Conservation (phyloP, 2,329 filamentous ascomycete species). For the Thermothelomyces thermophilus region DNA sequence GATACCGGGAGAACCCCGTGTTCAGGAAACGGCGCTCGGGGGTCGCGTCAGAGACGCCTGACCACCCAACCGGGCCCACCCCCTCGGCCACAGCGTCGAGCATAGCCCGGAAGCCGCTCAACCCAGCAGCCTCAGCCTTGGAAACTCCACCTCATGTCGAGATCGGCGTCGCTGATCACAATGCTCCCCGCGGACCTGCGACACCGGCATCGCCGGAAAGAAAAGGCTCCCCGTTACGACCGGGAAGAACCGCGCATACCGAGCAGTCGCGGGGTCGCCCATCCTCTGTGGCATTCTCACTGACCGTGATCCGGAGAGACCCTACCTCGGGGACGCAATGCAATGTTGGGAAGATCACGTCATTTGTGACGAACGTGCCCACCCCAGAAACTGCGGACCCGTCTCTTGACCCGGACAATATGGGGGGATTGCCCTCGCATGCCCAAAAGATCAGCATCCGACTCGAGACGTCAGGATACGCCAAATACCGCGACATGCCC, state of each 20-base stretch:
- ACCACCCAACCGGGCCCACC: conserved; percentile 1
- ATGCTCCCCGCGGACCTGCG: background rate
- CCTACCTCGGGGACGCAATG: conserved; percentile 63
- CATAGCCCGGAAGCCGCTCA: conserved; percentile 18
- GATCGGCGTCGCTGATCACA: background rate
- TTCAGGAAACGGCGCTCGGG: conserved; percentile 11
- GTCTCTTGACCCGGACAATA: conserved; percentile 24
- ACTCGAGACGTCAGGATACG: conserved; percentile 50
- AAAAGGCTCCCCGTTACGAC: background rate
- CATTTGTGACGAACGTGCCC: conserved; percentile 40
- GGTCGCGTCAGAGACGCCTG: background rate
- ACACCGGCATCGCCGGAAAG: conserved; percentile 9
- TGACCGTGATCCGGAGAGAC: conserved; percentile 67
- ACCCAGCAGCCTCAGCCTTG: background rate
- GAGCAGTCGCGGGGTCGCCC: conserved; percentile 5
- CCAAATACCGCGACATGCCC: conserved; percentile 49
- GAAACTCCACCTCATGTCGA: background rate
- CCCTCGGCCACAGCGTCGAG: background rate
- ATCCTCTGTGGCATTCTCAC: conserved; percentile 39
- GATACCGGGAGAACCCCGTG: conserved; percentile 20
- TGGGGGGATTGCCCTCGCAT: conserved; percentile 13
- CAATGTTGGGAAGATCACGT: conserved; percentile 64
- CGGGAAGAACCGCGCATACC: conserved; percentile 4
- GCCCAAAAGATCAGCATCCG: conserved; percentile 44
- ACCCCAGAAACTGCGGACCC: conserved; percentile 22